Percentiles rank a stretch among this genome's conserved stretches.
These are phyloP conservation scores for Monosporascus sp. DNA, from an alignment of 2,329 filamentous ascomycete genomes.

Conservation along the genomic window DNA sequence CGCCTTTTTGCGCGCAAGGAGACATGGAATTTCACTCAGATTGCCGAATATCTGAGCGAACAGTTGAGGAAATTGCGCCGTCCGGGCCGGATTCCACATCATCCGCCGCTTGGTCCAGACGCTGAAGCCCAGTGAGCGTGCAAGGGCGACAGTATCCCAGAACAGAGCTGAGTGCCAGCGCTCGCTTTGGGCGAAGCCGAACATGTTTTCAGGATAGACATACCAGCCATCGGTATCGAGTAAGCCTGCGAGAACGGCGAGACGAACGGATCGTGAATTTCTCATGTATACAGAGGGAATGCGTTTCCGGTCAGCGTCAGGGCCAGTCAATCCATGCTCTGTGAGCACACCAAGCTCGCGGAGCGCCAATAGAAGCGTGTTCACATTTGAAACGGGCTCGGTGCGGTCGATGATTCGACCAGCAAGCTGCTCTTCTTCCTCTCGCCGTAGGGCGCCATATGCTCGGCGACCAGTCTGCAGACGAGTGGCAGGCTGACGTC, in stretches of 20 bases:
- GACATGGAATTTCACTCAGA: slow-evolving; percentile 14
- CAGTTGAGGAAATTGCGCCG: slow-evolving; percentile 4
- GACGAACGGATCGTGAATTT: slow-evolving; percentile 5
- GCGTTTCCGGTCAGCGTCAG: neutral
- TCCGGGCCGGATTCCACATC: neutral
- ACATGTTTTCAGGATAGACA: slow-evolving; percentile 2
- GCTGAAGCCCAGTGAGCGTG: slow-evolving; percentile 5
- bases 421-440: slow-evolving; percentile 3
- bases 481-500: slow-evolving; percentile 1
- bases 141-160: slow-evolving; percentile 7
- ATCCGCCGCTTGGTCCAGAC: slow-evolving; percentile 1
- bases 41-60: slow-evolving; percentile 13
- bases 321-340: neutral
- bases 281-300: slow-evolving; percentile 5
- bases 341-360: neutral
- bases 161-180: neutral
- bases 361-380: slow-evolving; percentile 1
- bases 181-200: slow-evolving; percentile 1
- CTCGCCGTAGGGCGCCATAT: slow-evolving; percentile 1
- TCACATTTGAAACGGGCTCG: neutral
- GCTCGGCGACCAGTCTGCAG: neutral
- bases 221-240: slow-evolving; percentile 5
- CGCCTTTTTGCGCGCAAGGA: slow-evolving; percentile 11
- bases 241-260: slow-evolving; percentile 5
- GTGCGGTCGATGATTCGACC: neutral